Conservation (phyloP, 192 early-diverging fungal species). For the Linnemannia schmuckeri region DNA sequence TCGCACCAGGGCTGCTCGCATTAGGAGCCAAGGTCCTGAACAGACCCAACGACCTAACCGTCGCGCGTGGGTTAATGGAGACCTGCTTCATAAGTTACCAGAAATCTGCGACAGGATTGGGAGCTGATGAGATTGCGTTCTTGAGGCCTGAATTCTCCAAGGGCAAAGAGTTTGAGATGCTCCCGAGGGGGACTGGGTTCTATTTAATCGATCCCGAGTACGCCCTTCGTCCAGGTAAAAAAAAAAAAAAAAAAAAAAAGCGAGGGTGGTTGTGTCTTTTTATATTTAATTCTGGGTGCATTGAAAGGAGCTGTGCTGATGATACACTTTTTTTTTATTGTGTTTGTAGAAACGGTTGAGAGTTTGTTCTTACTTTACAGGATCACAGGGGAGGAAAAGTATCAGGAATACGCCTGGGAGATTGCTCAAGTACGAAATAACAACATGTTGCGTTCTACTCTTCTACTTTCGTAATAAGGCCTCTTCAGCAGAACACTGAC, state of each 20-base stretch:
- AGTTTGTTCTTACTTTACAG: slow-evolving; percentile 40
- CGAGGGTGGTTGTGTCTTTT: not conserved
- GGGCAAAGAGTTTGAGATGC: slow-evolving; percentile 42
- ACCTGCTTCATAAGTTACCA: slow-evolving; percentile 67
- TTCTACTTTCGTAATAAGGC: not conserved
- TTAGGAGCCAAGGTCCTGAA: slow-evolving; percentile 65
- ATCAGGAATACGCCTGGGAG: slow-evolving; percentile 48
- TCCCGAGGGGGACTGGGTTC: slow-evolving; percentile 9
- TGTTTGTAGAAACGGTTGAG: slow-evolving; percentile 26
- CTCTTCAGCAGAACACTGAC: not conserved
- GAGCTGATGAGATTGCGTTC: slow-evolving; percentile 46
- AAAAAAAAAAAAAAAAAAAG: not conserved
- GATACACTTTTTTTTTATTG: not conserved
- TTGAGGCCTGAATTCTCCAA: slow-evolving; percentile 21
- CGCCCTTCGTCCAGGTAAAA: slow-evolving; percentile 59
- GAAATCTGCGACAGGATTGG: slow-evolving; percentile 33
- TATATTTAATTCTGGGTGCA: no score
- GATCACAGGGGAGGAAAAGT: slow-evolving; percentile 34
- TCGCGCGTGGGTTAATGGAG: slow-evolving; percentile 76
- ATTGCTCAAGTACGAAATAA: slow-evolving; percentile 26
- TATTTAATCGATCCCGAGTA: slow-evolving; percentile 53
- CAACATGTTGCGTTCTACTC: not conserved
- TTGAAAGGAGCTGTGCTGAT: no score
- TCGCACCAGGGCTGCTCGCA: slow-evolving; percentile 78
- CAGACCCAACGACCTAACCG: slow-evolving; percentile 66